Evolutionary conservation across 164 flowering plant species (phyloP).

Genomic region (Vitis riparia): DNA sequence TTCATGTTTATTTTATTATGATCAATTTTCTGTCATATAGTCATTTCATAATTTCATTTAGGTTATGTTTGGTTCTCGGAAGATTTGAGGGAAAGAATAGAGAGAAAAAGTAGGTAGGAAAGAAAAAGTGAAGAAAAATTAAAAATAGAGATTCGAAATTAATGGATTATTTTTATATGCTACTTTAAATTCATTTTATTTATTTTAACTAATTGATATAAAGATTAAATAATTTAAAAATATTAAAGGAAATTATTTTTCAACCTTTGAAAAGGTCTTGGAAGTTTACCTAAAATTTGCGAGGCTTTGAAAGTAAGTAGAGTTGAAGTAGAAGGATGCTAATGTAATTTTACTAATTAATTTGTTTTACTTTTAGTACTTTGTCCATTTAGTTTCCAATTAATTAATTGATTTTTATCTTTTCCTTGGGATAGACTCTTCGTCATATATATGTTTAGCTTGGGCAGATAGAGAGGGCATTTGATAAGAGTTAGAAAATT

Average conservation of each 20-base stretch:
- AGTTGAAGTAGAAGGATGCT: not conserved
- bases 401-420: constrained; percentile 7
- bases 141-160: no score
- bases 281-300: constrained; percentile 86
- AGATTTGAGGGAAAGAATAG: no score
- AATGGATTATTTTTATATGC: no score
- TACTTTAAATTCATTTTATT: no score
- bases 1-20: no score
- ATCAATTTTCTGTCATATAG: no score
- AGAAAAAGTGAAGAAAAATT: no score
- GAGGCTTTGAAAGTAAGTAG: constrained; percentile 83
- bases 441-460: constrained; percentile 87
- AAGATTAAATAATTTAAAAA: no score
- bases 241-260: constrained; percentile 51
- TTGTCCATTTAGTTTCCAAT: constrained; percentile 3
- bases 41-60: no score
- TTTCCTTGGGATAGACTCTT: constrained; percentile 40
- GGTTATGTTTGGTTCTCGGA: no score
- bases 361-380: constrained; percentile 2
- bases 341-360: constrained; percentile 1
- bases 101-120: no score
- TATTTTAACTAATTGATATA: no score
- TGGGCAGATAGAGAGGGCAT: constrained; percentile 81
- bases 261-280: constrained; percentile 95
- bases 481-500: constrained; percentile 77